phyloP scores from a whole-genome alignment of 108 stramenopile genomes.

The Nannochloropsis oceanica region DNA sequence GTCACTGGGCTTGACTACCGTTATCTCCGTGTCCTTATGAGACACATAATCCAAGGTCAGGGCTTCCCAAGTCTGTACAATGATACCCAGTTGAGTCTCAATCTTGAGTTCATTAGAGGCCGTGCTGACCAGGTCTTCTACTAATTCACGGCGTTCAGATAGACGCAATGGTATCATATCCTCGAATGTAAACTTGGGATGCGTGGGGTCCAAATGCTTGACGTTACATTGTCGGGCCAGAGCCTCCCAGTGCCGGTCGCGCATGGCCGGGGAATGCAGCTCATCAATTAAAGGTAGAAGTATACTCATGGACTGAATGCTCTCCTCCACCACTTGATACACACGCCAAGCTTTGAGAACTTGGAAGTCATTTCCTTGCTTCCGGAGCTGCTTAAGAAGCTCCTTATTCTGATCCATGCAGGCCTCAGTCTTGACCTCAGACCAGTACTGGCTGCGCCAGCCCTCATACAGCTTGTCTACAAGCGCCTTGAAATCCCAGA shows the following conservation, averaged over 20 bases:
- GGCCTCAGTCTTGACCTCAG: constrained; percentile 51
- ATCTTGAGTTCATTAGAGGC: constrained; percentile 74
- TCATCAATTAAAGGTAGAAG: constrained; percentile 62
- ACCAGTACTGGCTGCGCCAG: constrained; percentile 53
- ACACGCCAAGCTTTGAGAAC: constrained; percentile 64
- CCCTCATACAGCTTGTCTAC: constrained; percentile 40
- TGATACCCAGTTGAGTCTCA: constrained; percentile 61
- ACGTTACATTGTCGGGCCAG: constrained; percentile 62
- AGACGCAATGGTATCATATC: constrained; percentile 62
- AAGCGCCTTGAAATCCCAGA: constrained; percentile 67
- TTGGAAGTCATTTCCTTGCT: constrained; percentile 44
- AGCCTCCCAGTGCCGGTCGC: constrained; percentile 59
- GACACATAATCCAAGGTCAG: constrained; percentile 54
- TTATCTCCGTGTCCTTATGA: constrained; percentile 65
- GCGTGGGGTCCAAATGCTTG: constrained; percentile 50
- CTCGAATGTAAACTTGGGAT: constrained; percentile 33
- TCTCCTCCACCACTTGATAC: constrained; percentile 59
- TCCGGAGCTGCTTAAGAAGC: constrained; percentile 54
- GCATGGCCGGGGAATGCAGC: constrained; percentile 57
- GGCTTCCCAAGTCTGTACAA: constrained; percentile 53
- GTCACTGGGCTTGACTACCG: constrained; percentile 55
- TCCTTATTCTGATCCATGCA: constrained; percentile 58
- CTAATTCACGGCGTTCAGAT: constrained; percentile 52
- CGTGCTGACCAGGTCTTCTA: constrained; percentile 67
- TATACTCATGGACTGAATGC: constrained; percentile 60